Base-by-base conservation (phyloP, 225 moss, liverwort and hornwort genomes). In the Antitrichia curtipendula region DNA sequence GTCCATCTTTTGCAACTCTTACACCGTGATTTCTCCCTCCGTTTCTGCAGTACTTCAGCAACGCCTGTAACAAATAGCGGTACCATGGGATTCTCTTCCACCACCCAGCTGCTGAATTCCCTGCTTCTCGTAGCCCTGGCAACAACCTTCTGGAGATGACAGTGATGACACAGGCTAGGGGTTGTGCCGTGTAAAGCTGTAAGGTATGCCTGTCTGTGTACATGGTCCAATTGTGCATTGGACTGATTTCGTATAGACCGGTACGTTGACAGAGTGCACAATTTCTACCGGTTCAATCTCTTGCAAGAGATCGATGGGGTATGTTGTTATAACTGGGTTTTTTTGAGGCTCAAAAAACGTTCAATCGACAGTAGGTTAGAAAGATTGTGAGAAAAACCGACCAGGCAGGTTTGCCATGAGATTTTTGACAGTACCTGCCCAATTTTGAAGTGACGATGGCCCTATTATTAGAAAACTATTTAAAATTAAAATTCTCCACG, bases 131-230 rank as follows among this genome's bases (percentile, higher is more conserved):
- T 91, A 8, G 70, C 66, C 61, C 82, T 89, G 82, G 78, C 85
- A 73, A 60, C 45, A 65, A 47, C 73, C 88, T 60, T 85, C 53
- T 91, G 89, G 91, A 89, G 87, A 91, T 91, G 88, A 88, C 89
- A 76, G 72, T 65, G 59, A 20, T 36, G 24, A 49, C 82, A 75
- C n/a, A 8, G 50, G 50, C 50, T 50, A 50, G 9, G 32, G 57
- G 74, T 27, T 61, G 53, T 59, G 56, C 50, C 41, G 16, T 57
- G 36, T 21, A 61, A 73, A 61, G 53, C 54, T 77, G 65, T 32
- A 64, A 64, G 63, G 65, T 72, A 69, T 56, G 50, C 50, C 50
- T 50, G 40, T 57, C 50, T 50, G 40, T 57, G 45, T 27, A 41
- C 71, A 82, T 66, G 62, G 81, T 89, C 82, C 89, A 91, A 87